Conservation (phyloP, 2,329 filamentous ascomycete species). For the Pseudogymnoascus sp. region DNA sequence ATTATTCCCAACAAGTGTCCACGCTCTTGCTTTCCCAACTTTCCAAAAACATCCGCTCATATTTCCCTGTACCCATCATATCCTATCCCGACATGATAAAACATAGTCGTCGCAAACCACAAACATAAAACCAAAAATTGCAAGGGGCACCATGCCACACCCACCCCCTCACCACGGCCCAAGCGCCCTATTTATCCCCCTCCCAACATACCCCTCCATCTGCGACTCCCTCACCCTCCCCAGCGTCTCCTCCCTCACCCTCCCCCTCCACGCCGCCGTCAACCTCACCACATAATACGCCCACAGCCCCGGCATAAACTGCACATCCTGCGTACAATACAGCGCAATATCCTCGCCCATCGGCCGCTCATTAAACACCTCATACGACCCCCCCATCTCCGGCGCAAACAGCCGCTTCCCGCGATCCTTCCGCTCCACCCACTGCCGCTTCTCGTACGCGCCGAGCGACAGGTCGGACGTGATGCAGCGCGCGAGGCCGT, state of each 20-base stretch:
- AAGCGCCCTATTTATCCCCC: background rate
- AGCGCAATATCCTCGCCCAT: conserved; percentile 31
- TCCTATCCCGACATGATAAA: background rate
- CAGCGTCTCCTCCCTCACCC: background rate
- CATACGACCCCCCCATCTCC: conserved; percentile 36
- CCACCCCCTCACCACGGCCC: background rate
- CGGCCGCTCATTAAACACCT: conserved; percentile 42
- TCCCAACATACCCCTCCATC: background rate
- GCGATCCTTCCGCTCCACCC: conserved; percentile 31
- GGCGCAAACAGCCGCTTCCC: conserved; percentile 35
- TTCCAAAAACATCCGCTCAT: background rate
- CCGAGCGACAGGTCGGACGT: conserved; percentile 12
- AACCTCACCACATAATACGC: conserved; percentile 15
- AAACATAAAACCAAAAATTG: background rate
- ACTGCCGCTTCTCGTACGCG: conserved; percentile 20
- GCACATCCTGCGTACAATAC: conserved; percentile 42
- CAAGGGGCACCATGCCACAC: background rate
- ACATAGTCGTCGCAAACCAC: background rate
- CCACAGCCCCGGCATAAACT: conserved; percentile 34
- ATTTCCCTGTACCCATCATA: background rate
- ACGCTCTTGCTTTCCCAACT: background rate
- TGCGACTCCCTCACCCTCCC: background rate
- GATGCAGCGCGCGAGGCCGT: conserved; percentile 36
- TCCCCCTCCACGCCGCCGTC: background rate
- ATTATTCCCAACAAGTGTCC: background rate